Percentiles rank a stretch among this genome's conserved stretches.
These are phyloP conservation scores for Musa troglodytarum DNA, from an alignment of 176 grass and related monocot genomes.

Conservation along the genomic window DNA sequence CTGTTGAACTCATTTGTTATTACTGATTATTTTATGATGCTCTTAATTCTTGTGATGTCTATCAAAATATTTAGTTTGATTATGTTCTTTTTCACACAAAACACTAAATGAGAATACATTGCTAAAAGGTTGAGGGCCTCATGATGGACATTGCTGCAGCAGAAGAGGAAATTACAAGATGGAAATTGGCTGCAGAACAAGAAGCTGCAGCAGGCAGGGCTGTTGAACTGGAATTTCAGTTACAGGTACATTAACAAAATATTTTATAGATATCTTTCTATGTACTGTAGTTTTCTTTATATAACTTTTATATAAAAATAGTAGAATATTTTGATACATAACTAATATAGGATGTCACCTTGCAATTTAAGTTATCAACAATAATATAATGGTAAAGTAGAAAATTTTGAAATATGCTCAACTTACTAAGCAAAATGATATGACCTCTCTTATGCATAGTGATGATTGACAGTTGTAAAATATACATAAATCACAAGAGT, in stretches of 20 bases:
- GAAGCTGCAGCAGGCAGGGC: slow-evolving; percentile 84
- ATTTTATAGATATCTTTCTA: background rate
- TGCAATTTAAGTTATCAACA: too few relatives aligned
- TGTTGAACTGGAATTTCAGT: slow-evolving; percentile 74
- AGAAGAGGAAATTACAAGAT: slow-evolving; percentile 95
- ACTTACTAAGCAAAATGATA: too few relatives aligned
- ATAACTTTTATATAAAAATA: background rate
- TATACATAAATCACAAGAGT: too few relatives aligned
- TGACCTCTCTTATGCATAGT: too few relatives aligned
- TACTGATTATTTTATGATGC: background rate
- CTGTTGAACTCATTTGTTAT: slow-evolving; percentile 5
- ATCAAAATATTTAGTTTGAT: background rate
- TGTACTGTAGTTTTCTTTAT: background rate
- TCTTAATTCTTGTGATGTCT: background rate
- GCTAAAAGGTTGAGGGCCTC: slow-evolving; percentile 74
- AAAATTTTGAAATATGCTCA: background rate
- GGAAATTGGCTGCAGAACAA: slow-evolving; percentile 91
- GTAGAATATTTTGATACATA: too few relatives aligned
- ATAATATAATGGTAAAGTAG: background rate
- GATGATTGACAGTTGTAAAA: too few relatives aligned
- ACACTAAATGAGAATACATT: background rate
- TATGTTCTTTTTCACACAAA: background rate
- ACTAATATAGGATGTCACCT: too few relatives aligned
- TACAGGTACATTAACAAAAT: slow-evolving; percentile 45
- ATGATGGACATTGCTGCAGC: slow-evolving; percentile 88